Percentiles rank a stretch among this genome's conserved stretches.
These are phyloP conservation scores for Suzukiozyma palmioleophila DNA, from an alignment of 1,139 yeast species.

Conservation along the genomic window DNA sequence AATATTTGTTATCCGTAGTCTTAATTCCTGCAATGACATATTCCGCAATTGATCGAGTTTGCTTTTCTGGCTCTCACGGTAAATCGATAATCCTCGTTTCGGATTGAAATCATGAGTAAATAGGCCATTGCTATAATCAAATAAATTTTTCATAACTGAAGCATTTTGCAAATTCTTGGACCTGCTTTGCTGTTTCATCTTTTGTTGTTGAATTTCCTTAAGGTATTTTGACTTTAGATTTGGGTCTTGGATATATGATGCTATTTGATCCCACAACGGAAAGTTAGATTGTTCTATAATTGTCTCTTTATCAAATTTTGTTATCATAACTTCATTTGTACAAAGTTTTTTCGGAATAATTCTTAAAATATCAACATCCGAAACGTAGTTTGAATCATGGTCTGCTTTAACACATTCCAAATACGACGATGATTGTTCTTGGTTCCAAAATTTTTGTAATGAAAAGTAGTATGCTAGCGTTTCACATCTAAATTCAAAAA, in stretches of 20 bases:
- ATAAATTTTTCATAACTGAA: background rate
- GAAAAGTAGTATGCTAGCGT: constrained; percentile 21
- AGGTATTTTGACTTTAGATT: constrained; percentile 60
- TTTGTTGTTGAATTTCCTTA: constrained; percentile 17
- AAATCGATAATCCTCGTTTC: background rate
- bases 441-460: constrained; percentile 15
- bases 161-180: background rate
- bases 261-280: constrained; percentile 1
- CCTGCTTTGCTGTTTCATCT: background rate
- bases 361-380: constrained; percentile 18
- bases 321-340: constrained; percentile 21
- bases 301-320: constrained; percentile 12
- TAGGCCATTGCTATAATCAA: constrained; percentile 1
- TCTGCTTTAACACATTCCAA: constrained; percentile 10
- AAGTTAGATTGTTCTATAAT: background rate
- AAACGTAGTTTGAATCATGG: constrained; percentile 6
- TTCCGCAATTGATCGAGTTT: background rate
- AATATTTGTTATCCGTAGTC: constrained; percentile 1
- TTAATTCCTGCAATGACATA: background rate
- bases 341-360: constrained; percentile 20
- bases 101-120: constrained; percentile 2
- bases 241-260: background rate
- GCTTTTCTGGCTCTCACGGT: background rate
- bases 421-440: constrained; percentile 11
- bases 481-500: constrained; percentile 25